Evolutionary conservation across 1,139 yeast species (phyloP).

Genomic region (Hemisphaericaspora subhashii): DNA sequence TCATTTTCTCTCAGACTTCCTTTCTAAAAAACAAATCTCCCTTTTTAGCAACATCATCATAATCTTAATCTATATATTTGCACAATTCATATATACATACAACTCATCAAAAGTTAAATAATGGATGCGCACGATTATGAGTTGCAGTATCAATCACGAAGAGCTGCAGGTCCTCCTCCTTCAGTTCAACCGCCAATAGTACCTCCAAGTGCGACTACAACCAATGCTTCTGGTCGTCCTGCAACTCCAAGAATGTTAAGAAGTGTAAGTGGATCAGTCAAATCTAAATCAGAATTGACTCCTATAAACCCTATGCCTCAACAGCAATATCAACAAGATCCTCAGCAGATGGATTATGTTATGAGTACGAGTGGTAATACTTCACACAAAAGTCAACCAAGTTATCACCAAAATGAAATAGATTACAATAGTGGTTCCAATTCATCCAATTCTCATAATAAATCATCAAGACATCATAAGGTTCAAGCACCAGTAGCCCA

Average conservation of each 20-base stretch:
- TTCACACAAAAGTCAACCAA: conserved; percentile 25
- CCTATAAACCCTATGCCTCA: background rate
- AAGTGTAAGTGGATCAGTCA: conserved; percentile 45
- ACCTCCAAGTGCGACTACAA: conserved; percentile 1
- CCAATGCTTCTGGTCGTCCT: conserved; percentile 34
- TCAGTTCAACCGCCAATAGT: conserved; percentile 1
- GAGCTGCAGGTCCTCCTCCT: conserved; percentile 5
- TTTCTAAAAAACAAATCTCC: too few species aligned
- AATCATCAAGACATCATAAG: background rate
- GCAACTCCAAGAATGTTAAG: conserved; percentile 83
- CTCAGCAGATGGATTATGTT: conserved; percentile 8
- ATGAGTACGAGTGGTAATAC: conserved; percentile 13
- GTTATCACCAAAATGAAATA: conserved; percentile 17
- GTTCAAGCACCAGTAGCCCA: conserved; percentile 9
- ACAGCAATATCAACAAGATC: conserved; percentile 1
- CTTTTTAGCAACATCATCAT: background rate
- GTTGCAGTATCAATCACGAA: conserved; percentile 7
- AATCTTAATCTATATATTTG: background rate
- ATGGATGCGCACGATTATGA: conserved; percentile 9
- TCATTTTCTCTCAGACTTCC: too few species aligned
- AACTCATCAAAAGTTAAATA: background rate
- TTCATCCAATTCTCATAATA: conserved; percentile 5
- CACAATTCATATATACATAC: background rate
- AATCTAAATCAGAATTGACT: conserved; percentile 14
- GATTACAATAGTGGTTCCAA: conserved; percentile 4